A percentile compares a stretch with the other conserved stretches of the same genome.
Conservation (phyloP, 768 basidiomycete genomes). For the Phaeotremella skinneri region DNA sequence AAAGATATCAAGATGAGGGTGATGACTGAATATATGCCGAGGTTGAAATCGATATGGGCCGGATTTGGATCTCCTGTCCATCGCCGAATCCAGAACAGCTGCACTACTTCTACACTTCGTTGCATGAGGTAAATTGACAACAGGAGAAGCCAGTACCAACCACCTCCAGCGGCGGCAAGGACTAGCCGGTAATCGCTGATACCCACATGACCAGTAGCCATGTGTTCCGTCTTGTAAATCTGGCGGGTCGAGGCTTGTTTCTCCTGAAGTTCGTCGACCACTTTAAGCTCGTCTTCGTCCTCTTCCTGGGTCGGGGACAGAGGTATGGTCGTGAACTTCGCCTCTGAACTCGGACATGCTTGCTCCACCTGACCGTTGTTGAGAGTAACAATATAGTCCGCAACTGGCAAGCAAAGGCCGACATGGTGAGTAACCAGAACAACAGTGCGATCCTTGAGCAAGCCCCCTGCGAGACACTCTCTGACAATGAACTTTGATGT, state of each 20-base stretch:
- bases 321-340: not conserved
- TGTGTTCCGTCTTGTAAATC: conserved; percentile 34
- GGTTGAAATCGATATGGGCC: conserved; percentile 28
- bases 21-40: conserved; percentile 28
- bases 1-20: conserved; percentile 13
- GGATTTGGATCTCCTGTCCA: conserved; percentile 44
- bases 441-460: conserved; percentile 40
- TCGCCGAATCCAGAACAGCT: conserved; percentile 23
- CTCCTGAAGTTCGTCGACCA: not conserved
- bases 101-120: conserved; percentile 22
- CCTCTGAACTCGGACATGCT: conserved; percentile 26
- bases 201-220: conserved; percentile 31
- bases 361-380: conserved; percentile 24
- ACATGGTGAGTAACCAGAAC: conserved; percentile 51
- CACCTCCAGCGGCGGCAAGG: conserved; percentile 35
- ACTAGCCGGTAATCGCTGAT: conserved; percentile 35
- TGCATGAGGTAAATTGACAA: conserved; percentile 23
- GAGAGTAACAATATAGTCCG: conserved; percentile 36
- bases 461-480: conserved; percentile 38
- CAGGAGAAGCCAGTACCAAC: conserved; percentile 42
- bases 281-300: conserved; percentile 1
- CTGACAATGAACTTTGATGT: conserved; percentile 44
- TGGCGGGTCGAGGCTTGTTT: conserved; percentile 8
- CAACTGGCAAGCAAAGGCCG: conserved; percentile 39
- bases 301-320: not conserved